Conservation (phyloP, 2,329 filamentous ascomycete species). For the Fusarium buxicola region DNA sequence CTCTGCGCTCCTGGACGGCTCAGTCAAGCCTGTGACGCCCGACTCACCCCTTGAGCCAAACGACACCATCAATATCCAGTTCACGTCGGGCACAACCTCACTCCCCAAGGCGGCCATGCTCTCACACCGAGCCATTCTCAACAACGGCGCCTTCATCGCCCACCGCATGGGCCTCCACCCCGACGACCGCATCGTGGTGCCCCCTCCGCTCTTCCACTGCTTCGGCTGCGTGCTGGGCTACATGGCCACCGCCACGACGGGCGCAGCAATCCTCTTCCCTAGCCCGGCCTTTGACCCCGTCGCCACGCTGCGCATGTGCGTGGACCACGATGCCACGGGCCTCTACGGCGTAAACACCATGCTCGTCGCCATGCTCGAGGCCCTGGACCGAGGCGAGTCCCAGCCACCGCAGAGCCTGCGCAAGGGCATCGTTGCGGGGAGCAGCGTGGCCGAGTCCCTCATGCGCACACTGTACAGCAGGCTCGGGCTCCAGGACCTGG, state of each 20-base stretch:
- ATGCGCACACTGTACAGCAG: slow-evolving; percentile 80
- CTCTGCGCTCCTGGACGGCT: slow-evolving; percentile 52
- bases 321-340: slow-evolving; percentile 66
- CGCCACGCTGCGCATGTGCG: slow-evolving; percentile 71
- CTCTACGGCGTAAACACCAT: slow-evolving; percentile 95
- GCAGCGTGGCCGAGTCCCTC: slow-evolving; percentile 82
- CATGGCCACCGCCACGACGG: slow-evolving; percentile 89
- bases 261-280: slow-evolving; percentile 85
- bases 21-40: slow-evolving; percentile 53
- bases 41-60: slow-evolving; percentile 63
- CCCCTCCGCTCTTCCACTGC: slow-evolving; percentile 88
- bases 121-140: slow-evolving; percentile 86
- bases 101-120: slow-evolving; percentile 92
- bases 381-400: slow-evolving; percentile 64
- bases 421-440: slow-evolving; percentile 94
- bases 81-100: slow-evolving; percentile 95
- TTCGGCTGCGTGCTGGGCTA: slow-evolving; percentile 94
- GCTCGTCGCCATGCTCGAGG: slow-evolving; percentile 88
- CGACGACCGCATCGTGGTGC: slow-evolving; percentile 82
- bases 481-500: slow-evolving; percentile 83
- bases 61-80: slow-evolving; percentile 94
- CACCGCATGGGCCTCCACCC: slow-evolving; percentile 83
- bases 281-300: slow-evolving; percentile 86
- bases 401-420: slow-evolving; percentile 60
- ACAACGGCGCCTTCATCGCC: slow-evolving; percentile 89